Base-by-base conservation (phyloP, 768 basidiomycete species). In the Tylopilus vinaceipallidus region DNA sequence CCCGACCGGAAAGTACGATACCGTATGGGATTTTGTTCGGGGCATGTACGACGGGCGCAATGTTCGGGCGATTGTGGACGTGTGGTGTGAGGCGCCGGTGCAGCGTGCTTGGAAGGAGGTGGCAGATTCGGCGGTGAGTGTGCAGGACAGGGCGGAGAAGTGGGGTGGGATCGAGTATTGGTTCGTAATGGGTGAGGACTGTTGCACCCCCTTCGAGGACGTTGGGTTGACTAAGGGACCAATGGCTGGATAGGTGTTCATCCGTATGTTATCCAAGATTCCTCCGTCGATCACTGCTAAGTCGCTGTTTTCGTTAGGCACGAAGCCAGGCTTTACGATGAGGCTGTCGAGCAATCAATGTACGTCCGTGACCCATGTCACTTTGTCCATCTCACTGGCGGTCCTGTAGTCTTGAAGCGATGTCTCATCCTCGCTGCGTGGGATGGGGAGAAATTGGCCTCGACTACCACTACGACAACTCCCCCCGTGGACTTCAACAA, bases 401-500 rank as follows among this genome's bases (percentile, higher is more conserved):
- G 16, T 22, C 7, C n/a, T 16, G 14, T 36, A 90, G 87, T 24
- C 51, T 88, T 42, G 81, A 83, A 60, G 89, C 89, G 2, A 88
- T 91, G 81, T 38, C 72, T 0, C 90, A 92, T 57, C 86, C 88
- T 1, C 81, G 85, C 11, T 91, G 89, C 59, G 89, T 93, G 7
- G 88, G 89, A 3, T 88, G 86, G 84, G 91, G 91, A 1, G 91
- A 95, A 61, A 92, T 92, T 48, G 90, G 91, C 0, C 76, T 91
- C 12, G 91, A 93, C 53, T 91, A 89, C 57, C 88, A 91, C 64
- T 90, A 92, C 65, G 81, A 88, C 66, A 76, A 82, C 53, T 88
- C 88, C 0, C 87, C 89, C 0, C 80, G 84, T 10, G 76, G 79
- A 0, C 58, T 83, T 2, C 91, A 94, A 59, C 82, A 76, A 46